These are phyloP conservation scores for Macadamia tetraphylla DNA, from an alignment of 164 flowering plant genomes.

Conservation along the genomic window DNA sequence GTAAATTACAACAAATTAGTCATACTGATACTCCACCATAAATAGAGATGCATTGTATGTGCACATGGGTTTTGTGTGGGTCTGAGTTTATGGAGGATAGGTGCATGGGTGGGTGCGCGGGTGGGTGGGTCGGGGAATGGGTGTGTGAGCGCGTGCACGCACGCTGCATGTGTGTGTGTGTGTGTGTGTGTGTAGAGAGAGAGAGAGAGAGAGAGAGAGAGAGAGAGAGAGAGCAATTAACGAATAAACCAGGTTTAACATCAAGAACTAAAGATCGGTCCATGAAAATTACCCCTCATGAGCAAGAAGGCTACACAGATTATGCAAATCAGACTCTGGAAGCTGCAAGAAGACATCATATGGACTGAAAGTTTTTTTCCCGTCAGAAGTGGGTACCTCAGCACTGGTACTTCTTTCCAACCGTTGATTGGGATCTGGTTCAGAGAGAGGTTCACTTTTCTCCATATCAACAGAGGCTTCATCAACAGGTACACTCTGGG, in stretches of 20 bases:
- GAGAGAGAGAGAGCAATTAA: too few relatives aligned
- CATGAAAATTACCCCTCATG: constrained; percentile 64
- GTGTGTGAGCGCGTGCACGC: too few relatives aligned
- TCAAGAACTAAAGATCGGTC: not conserved
- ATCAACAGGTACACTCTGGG: constrained; percentile 21
- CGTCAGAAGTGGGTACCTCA: constrained; percentile 31
- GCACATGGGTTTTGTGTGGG: too few relatives aligned
- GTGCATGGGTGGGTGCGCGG: too few relatives aligned
- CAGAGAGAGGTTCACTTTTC: constrained; percentile 23
- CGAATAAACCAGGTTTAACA: too few relatives aligned
- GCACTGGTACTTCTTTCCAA: constrained; percentile 20
- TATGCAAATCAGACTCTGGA: constrained; percentile 66
- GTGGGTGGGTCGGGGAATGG: too few relatives aligned
- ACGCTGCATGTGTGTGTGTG: too few relatives aligned
- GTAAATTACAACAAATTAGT: constrained; percentile 13
- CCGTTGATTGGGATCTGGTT: constrained; percentile 25
- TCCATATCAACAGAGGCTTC: constrained; percentile 33
- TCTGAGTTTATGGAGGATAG: too few relatives aligned
- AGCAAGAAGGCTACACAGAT: constrained; percentile 81
- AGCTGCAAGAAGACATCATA: constrained; percentile 55
- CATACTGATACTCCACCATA: not conserved
- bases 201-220: not conserved
- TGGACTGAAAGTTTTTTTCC: constrained; percentile 29
- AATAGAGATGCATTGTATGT: not conserved
- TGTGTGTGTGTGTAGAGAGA: too few relatives aligned